A percentile compares a stretch with the other conserved stretches of the same genome.
Evolutionary conservation across 31 red algal genomes (phyloP).

Genomic region (Asparagopsis taxiformis): DNA sequence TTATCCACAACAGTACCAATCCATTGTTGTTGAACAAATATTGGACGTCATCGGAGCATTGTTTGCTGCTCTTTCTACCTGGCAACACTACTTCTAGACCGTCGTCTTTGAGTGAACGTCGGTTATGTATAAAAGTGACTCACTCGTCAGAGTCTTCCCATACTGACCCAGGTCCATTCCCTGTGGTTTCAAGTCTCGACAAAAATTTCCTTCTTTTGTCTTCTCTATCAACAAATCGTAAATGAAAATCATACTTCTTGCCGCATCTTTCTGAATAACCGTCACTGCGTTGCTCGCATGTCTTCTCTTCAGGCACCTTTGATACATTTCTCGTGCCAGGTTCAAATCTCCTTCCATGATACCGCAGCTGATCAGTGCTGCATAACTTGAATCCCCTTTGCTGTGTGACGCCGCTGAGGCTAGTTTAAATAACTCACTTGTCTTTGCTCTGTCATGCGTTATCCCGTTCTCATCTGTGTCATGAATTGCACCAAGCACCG

Average conservation of each 20-base stretch:
- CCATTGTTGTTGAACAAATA: no score
- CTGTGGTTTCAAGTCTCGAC: not conserved
- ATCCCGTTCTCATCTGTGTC: not conserved
- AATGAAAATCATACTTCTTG: not conserved
- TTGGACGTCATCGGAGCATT: no score
- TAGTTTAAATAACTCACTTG: not conserved
- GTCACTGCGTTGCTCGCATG: not conserved
- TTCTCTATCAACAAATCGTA: not conserved
- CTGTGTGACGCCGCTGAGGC: not conserved
- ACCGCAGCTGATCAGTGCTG: not conserved
- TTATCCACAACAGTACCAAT: no score
- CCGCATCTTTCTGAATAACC: not conserved
- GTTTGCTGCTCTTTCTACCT: not conserved
- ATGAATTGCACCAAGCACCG: constrained; percentile 17
- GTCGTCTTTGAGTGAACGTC: not conserved
- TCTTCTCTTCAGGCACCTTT: not conserved
- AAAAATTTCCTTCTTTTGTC: not conserved
- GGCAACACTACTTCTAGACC: not conserved
- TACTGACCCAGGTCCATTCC: not conserved
- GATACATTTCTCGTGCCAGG: not conserved
- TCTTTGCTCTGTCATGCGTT: not conserved
- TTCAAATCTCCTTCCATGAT: not conserved
- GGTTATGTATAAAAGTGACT: not conserved
- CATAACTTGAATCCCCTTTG: not conserved
- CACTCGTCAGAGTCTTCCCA: not conserved